phyloP scores from a whole-genome alignment of 148 eudicot genomes.

The Euryodendron excelsum region DNA sequence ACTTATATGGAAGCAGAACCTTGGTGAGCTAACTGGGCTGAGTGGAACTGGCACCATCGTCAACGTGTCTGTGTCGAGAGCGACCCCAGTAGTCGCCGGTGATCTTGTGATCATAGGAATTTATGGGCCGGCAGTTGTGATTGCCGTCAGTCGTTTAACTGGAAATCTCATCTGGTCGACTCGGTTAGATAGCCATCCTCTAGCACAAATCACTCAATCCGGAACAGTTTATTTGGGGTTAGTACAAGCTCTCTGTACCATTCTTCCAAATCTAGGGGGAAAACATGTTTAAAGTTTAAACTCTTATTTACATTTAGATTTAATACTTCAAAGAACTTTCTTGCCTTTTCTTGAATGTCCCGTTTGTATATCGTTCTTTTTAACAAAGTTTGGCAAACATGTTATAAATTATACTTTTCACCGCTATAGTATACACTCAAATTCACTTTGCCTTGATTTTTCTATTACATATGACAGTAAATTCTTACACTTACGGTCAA shows the following conservation, averaged over 20 bases:
- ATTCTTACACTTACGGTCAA: too few relatives aligned
- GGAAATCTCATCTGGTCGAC: constrained; percentile 54
- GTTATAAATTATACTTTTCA: too few relatives aligned
- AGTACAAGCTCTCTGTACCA: background rate
- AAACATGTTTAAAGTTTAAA: too few relatives aligned
- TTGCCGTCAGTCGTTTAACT: constrained; percentile 36
- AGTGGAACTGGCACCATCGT: constrained; percentile 21
- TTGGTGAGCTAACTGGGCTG: constrained; percentile 45
- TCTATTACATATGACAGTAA: too few relatives aligned
- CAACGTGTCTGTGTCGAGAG: constrained; percentile 41
- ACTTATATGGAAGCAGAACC: constrained; percentile 49
- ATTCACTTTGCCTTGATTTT: too few relatives aligned
- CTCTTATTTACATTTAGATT: too few relatives aligned
- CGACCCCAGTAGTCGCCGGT: constrained; percentile 47
- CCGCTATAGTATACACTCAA: too few relatives aligned
- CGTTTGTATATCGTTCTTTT: too few relatives aligned
- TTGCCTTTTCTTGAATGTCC: too few relatives aligned
- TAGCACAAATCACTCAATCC: constrained; percentile 44
- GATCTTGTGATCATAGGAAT: constrained; percentile 42
- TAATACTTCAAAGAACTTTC: too few relatives aligned
- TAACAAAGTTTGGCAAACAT: too few relatives aligned
- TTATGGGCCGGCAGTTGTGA: constrained; percentile 46
- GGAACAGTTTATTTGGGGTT: constrained; percentile 53
- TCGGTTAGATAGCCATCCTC: constrained; percentile 34
- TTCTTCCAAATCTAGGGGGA: too few relatives aligned